phyloP scores from a whole-genome alignment of 768 basidiomycete species.

The Lactifluus piperatus region DNA sequence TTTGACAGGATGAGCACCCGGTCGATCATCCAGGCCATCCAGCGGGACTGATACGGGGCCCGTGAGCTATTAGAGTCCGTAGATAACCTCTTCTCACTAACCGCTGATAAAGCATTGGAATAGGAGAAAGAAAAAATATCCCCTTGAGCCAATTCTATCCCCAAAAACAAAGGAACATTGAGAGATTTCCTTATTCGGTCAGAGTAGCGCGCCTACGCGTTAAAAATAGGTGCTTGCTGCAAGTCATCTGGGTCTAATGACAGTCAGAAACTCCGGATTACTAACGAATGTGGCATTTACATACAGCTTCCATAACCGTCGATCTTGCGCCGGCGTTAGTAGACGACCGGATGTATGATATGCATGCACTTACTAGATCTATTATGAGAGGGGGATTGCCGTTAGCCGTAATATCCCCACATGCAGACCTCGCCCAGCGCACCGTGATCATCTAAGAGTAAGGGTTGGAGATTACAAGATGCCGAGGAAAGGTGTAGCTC shows the following conservation, averaged over 20 bases:
- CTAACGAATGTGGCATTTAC: slow-evolving; percentile 23
- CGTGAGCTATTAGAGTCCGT: slow-evolving; percentile 2
- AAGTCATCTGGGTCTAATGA: slow-evolving; percentile 70
- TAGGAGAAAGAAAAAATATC: slow-evolving; percentile 87
- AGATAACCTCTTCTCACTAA: slow-evolving; percentile 27
- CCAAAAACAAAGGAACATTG: background rate
- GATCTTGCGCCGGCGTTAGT: slow-evolving; percentile 36
- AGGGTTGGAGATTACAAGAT: background rate
- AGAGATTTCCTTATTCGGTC: background rate
- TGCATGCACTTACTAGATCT: slow-evolving; percentile 10
- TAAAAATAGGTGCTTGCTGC: slow-evolving; percentile 65
- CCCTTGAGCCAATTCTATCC: slow-evolving; percentile 69
- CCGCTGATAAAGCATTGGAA: slow-evolving; percentile 91
- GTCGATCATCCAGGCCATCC: slow-evolving; percentile 62
- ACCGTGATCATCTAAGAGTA: slow-evolving; percentile 73
- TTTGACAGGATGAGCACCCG: slow-evolving; percentile 55
- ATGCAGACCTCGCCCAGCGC: slow-evolving; percentile 22
- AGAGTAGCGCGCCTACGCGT: slow-evolving; percentile 36
- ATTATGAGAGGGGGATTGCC: background rate
- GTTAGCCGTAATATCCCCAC: background rate
- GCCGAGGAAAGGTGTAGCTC: background rate
- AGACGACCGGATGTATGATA: background rate
- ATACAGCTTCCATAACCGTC: slow-evolving; percentile 80
- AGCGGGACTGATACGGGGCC: slow-evolving; percentile 40
- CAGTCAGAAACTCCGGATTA: slow-evolving; percentile 1